Conservation (phyloP, 257 asterid species). For the Sherardia arvensis region DNA sequence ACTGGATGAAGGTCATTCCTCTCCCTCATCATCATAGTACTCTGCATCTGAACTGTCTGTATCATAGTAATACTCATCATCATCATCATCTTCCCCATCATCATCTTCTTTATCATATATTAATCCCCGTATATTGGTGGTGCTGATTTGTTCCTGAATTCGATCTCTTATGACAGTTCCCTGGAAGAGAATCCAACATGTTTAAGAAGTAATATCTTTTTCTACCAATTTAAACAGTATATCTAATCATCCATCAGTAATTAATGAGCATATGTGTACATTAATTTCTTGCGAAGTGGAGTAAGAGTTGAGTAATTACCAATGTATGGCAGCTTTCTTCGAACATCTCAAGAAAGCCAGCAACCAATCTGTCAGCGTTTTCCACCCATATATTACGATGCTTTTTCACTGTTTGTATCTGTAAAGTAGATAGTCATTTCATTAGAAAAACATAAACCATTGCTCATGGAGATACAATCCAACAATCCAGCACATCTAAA, state of each 20-base stretch:
- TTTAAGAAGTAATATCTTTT: neutral
- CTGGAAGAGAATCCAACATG: conserved; percentile 16
- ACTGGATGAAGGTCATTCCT: conserved; percentile 10
- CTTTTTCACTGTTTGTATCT: conserved; percentile 49
- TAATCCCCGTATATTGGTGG: conserved; percentile 31
- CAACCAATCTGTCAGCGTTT: conserved; percentile 52
- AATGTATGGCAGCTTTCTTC: conserved; percentile 48
- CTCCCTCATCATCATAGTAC: conserved; percentile 27
- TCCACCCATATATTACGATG: conserved; percentile 50
- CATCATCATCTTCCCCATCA: conserved; percentile 13
- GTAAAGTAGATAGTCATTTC: conserved; percentile 7
- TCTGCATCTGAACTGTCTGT: conserved; percentile 20
- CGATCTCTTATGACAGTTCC: conserved; percentile 48
- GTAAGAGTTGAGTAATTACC: conserved; percentile 15
- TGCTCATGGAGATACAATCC: neutral
- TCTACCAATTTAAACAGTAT: neutral
- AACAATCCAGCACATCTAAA: neutral
- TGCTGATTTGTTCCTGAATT: conserved; percentile 41
- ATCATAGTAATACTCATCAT: conserved; percentile 21
- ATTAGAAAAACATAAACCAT: neutral
- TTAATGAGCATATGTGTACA: neutral
- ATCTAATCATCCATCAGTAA: neutral
- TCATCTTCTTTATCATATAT: conserved; percentile 29
- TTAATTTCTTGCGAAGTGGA: neutral
- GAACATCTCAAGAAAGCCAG: conserved; percentile 59